These are phyloP conservation scores for Puya raimondii DNA, from an alignment of 176 grass and related monocot species.

Conservation along the genomic window DNA sequence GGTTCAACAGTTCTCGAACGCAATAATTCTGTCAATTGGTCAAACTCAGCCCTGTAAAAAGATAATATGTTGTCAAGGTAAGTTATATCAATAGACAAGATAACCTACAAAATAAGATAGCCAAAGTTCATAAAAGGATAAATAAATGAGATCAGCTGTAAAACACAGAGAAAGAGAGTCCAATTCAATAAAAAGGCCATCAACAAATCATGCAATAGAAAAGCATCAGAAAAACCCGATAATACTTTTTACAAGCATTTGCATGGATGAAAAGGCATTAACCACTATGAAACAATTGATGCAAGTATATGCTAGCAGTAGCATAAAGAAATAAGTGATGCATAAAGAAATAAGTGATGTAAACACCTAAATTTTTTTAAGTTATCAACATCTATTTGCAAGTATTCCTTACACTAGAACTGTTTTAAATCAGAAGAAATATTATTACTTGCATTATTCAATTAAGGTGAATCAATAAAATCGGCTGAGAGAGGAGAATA, in stretches of 20 bases:
- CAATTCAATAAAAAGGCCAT: background rate
- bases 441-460: background rate
- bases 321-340: background rate
- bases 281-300: no score
- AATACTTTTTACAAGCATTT: no score
- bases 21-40: conserved; percentile 52
- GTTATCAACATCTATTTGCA: no score
- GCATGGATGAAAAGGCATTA: no score
- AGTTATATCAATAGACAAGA: background rate
- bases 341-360: background rate
- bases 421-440: background rate
- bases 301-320: no score
- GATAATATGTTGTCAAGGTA: conserved; percentile 13
- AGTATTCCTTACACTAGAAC: no score
- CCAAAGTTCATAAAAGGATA: background rate
- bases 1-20: conserved; percentile 50
- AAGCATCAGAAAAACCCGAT: no score
- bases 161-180: background rate
- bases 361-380: background rate
- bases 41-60: conserved; percentile 50
- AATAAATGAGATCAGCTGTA: background rate
- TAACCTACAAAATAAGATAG: background rate
- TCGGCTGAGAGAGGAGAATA: background rate
- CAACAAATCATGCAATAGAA: no score
- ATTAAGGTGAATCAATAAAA: background rate